phyloP scores from a whole-genome alignment of 2,329 filamentous ascomycete genomes.

The Pseudocercospora cruenta region DNA sequence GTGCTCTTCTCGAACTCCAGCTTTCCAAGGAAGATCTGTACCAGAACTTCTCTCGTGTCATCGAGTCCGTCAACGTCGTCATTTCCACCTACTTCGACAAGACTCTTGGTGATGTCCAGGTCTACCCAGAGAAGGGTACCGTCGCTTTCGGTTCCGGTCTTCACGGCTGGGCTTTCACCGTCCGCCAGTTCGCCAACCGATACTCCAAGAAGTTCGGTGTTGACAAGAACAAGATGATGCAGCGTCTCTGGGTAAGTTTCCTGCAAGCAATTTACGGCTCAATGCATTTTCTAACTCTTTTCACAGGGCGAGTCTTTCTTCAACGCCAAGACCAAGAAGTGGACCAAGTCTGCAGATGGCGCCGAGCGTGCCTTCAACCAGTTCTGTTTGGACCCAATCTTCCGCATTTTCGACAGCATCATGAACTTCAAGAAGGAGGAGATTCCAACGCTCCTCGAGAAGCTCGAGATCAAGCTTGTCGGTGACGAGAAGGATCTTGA shows the following conservation, averaged over 20 bases:
- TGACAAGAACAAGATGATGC: constrained; percentile 99
- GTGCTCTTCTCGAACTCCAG: constrained; percentile 98
- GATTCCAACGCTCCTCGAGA: constrained; percentile 77
- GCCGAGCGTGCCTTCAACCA: constrained; percentile 99
- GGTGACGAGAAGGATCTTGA: constrained; percentile 87
- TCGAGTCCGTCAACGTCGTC: constrained; percentile 99
- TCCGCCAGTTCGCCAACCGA: constrained; percentile 92
- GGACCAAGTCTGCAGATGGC: constrained; percentile 91
- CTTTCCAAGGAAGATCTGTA: constrained; percentile 98
- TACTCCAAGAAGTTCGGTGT: constrained; percentile 99
- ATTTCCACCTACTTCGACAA: constrained; percentile 99
- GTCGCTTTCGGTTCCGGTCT: constrained; percentile 99
- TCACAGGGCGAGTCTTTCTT: constrained; percentile 92
- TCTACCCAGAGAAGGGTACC: constrained; percentile 96
- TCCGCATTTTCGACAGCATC: constrained; percentile 95
- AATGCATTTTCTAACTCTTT: constrained; percentile 22
- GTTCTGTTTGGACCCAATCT: constrained; percentile 99
- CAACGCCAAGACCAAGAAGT: constrained; percentile 99
- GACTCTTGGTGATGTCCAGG: constrained; percentile 93
- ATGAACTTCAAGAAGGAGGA: constrained; percentile 99
- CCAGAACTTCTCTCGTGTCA: constrained; percentile 99
- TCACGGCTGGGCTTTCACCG: constrained; percentile 99
- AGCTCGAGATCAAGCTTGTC: constrained; percentile 92
- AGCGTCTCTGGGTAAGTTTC: constrained; percentile 88
- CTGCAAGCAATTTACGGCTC: not conserved